phyloP scores from a whole-genome alignment of 148 eudicot genomes.

The Silene uniflora region DNA sequence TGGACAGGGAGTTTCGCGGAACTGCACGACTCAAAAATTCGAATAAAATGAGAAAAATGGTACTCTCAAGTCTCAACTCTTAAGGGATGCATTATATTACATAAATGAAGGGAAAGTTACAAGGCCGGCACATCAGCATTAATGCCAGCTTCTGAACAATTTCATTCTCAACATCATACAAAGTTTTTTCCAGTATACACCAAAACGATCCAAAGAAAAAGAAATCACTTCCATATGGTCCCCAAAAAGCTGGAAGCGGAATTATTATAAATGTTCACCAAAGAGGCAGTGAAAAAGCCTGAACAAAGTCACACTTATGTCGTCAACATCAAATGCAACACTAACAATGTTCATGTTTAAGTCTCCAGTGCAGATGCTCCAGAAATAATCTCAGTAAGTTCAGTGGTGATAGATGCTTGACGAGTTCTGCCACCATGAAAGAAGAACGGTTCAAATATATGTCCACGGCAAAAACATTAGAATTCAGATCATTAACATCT shows the following conservation, averaged over 20 bases:
- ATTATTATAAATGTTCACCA: conserved; percentile 21
- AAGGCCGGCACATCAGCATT: not conserved
- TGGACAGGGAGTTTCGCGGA: too few species aligned
- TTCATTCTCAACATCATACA: conserved; percentile 13
- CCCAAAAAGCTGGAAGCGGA: conserved; percentile 9
- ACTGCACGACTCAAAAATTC: too few species aligned
- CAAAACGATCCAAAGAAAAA: not conserved
- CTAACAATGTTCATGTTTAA: conserved; percentile 22
- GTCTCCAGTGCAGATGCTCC: conserved; percentile 85
- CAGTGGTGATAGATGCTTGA: conserved; percentile 92
- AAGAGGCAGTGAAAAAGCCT: conserved; percentile 25
- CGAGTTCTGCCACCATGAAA: conserved; percentile 60
- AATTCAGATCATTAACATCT: not conserved
- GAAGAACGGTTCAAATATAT: conserved; percentile 19
- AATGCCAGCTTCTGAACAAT: not conserved
- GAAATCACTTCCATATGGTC: conserved; percentile 18
- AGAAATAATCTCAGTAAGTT: conserved; percentile 78
- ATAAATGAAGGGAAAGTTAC: not conserved
- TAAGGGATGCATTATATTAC: too few species aligned
- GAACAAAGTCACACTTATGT: conserved; percentile 33
- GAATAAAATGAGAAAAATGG: too few species aligned
- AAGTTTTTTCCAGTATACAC: conserved; percentile 1
- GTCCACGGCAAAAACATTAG: not conserved
- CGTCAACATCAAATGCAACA: conserved; percentile 39
- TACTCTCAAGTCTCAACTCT: too few species aligned